Base-by-base conservation (phyloP, 2,329 filamentous ascomycete genomes). In the Cercospora janseana region DNA sequence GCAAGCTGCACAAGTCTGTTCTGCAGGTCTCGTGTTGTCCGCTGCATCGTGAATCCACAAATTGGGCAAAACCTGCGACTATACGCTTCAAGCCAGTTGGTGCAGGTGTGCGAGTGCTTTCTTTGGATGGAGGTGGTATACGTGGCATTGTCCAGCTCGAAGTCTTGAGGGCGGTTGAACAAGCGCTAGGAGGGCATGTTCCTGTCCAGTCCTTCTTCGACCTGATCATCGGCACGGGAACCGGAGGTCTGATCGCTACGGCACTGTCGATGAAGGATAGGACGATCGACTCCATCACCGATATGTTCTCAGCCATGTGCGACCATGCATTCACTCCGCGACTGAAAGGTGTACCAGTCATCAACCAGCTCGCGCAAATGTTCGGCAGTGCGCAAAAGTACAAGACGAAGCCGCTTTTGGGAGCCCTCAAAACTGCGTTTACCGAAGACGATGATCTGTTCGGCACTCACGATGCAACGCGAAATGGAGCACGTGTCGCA, bases 201-300 rank as follows among this genome's bases (percentile, higher is more conserved):
- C 66, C 69, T 0, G 68, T 77, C 2, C 72, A 71, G 41, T 60
- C 60, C 3, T 77, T 78, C 59, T 76, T 78, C 50, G 75, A 78
- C 49, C 65, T 78, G 2, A 72, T 78, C 15, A 70, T 76, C 5
- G 73, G 73, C 4, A 73, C 71, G n/a, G 63, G 65, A 2, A 73
- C 72, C 15, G 75, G 75, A 9, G 75, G 72, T 3, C 61, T 76
- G 9, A 65, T 76, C 20, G 72, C 72, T 2, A 64, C 74, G 10
- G 72, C 69, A 1, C 63, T 77, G 6, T 70, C 63, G 2, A 59
- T 66, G 18, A 67, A 70, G 37, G 61, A 68, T 16, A 70, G 70
- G 58, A 61, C 63, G 0, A 64, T 76, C 0, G 56, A 68, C 21
- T 63, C 70, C 31, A 75, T 70, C 59, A 69, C 68, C 4, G 58